These are phyloP conservation scores for Cladophialophora bantiana DNA, from an alignment of 2,329 filamentous ascomycete species.

Conservation along the genomic window DNA sequence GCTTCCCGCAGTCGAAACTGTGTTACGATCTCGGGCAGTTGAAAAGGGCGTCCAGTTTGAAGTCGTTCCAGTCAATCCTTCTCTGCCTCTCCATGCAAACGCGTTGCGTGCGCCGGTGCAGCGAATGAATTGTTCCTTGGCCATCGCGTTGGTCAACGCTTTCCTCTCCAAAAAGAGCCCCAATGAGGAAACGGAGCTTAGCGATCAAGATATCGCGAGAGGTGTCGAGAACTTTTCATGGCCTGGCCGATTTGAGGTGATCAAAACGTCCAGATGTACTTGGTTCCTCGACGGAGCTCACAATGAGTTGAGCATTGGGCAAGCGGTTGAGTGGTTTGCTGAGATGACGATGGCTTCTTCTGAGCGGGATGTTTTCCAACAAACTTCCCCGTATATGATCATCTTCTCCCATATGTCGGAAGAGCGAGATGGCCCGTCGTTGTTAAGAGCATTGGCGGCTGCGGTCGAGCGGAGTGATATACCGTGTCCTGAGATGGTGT, in stretches of 20 bases:
- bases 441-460: slow-evolving; percentile 5
- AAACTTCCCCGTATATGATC: slow-evolving; percentile 2
- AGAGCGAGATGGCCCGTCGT: slow-evolving; percentile 10
- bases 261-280: neutral
- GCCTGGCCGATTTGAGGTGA: slow-evolving; percentile 14
- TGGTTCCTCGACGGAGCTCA: slow-evolving; percentile 24
- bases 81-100: slow-evolving; percentile 7
- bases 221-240: slow-evolving; percentile 19
- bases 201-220: slow-evolving; percentile 3
- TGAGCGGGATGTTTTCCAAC: neutral
- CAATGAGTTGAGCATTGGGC: slow-evolving; percentile 24
- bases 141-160: slow-evolving; percentile 10
- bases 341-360: neutral
- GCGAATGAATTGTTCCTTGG: slow-evolving; percentile 18
- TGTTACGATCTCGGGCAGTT: slow-evolving; percentile 62
- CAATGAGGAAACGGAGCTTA: neutral
- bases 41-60: slow-evolving; percentile 58
- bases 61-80: slow-evolving; percentile 9
- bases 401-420: slow-evolving; percentile 22
- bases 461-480: slow-evolving; percentile 1
- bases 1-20: slow-evolving; percentile 57
- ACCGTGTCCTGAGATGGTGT: slow-evolving; percentile 5
- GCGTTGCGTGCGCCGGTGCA: slow-evolving; percentile 12
- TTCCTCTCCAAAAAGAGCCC: slow-evolving; percentile 13
- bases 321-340: slow-evolving; percentile 19